Base-by-base conservation (phyloP, 768 basidiomycete species). In the Suillus alpinus region DNA sequence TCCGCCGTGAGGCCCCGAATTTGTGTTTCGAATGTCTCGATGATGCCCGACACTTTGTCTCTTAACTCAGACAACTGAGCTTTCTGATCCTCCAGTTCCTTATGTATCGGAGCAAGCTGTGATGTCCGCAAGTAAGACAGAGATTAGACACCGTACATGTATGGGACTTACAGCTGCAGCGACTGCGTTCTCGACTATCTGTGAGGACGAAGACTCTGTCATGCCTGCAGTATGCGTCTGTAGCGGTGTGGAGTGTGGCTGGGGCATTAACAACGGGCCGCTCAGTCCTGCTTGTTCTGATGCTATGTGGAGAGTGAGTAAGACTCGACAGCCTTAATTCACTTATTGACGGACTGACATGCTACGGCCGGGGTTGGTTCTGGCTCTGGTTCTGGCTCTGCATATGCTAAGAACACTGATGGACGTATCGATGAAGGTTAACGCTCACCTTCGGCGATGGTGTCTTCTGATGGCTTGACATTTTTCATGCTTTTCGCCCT, bases 371-470 rank as follows among this genome's bases (percentile, higher is more conserved):
- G 37, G 6, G 26, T 39, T 18, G 2, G 37, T 16, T 52, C 51
- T 52, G n/a, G 67, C 67, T 65, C 65, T 1, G 46, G 39, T 41
- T 75, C 73, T 49, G 59, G 65, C 63, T 73, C 74, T 75, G 47
- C 18, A 5, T 58, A 62, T 26, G 34, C 5, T 73, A 57, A 72
- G 61, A 10, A 13, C 39, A 58, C 44, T 34, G 14, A 7, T n/a
- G n/a, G 34, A 47, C 40, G 32, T 39, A 36, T 55, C 37, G 49
- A 51, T 51, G 23, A 62, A 52, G 37, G 41, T 23, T 32, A 56
- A 31, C 29, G 18, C 53, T 39, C 53, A 84, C 84, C 85, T 75
- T 85, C 83, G 56, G 70, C 71, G 29, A 91, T 90, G 5, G 84
- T 82, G 20, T 79, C 79, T 71, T 89, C 84, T 2, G 69, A 69